Conservation (phyloP, 495 filamentous ascomycete species). For the Podospora pseudoanserina region DNA sequence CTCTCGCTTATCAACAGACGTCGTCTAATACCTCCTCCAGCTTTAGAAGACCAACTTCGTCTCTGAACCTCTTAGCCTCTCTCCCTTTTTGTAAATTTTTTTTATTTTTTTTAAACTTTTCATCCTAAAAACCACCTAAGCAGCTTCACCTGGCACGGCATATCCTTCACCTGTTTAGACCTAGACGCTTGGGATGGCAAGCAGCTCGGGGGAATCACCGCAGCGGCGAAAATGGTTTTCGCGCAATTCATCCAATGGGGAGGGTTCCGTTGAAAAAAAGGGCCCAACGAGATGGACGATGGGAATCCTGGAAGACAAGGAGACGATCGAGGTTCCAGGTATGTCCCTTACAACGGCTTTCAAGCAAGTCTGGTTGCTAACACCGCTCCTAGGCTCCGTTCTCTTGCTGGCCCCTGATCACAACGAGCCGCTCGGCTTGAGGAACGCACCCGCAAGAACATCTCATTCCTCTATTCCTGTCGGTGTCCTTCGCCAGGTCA, state of each 20-base stretch:
- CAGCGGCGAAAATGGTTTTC: constrained; percentile 20
- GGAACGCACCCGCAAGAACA: constrained; percentile 68
- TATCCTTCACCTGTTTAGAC: not conserved
- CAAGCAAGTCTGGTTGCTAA: not conserved
- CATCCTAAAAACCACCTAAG: not conserved
- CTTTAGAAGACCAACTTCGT: not conserved
- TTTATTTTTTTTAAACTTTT: not conserved
- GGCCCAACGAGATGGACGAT: constrained; percentile 59
- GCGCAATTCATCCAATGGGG: constrained; percentile 11
- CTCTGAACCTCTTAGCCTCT: not conserved
- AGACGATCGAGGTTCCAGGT: constrained; percentile 93
- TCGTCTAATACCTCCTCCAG: not conserved
- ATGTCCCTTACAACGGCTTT: constrained; percentile 26
- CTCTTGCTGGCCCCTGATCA: constrained; percentile 69
- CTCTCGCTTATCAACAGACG: not conserved
- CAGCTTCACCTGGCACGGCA: not conserved
- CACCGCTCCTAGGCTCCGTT: constrained; percentile 62
- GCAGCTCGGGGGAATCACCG: not conserved
- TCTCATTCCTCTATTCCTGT: constrained; percentile 72
- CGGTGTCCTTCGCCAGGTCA: constrained; percentile 41
- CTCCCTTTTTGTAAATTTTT: not conserved
- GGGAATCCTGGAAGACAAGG: constrained; percentile 76
- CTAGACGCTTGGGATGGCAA: not conserved
- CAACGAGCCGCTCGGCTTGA: constrained; percentile 78
- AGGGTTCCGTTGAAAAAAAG: constrained; percentile 12